Evolutionary conservation across 1,284 basidiomycete genomes (phyloP).

Genomic region (Ceratobasidium sp.): DNA sequence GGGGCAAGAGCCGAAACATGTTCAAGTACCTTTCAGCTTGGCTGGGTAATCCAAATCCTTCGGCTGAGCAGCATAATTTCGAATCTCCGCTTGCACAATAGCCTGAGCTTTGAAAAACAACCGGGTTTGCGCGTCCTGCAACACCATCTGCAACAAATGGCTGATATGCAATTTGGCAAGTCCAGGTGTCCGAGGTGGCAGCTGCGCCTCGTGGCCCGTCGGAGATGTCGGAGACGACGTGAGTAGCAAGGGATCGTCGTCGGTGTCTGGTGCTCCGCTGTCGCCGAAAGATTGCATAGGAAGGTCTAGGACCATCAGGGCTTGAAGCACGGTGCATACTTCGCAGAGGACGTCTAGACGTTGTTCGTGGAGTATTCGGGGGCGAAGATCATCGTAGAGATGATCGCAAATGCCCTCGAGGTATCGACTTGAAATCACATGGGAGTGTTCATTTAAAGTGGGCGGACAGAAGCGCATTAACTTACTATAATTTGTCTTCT

Average conservation of each 20-base stretch:
- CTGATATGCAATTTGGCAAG: slow-evolving; percentile 71
- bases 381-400: slow-evolving; percentile 92
- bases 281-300: slow-evolving; percentile 45
- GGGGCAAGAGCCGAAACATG: neutral
- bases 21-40: slow-evolving; percentile 71
- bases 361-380: slow-evolving; percentile 91
- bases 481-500: slow-evolving; percentile 86
- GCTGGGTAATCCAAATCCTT: slow-evolving; percentile 89
- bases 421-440: slow-evolving; percentile 71
- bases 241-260: slow-evolving; percentile 49
- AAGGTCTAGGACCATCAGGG: slow-evolving; percentile 88
- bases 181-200: slow-evolving; percentile 54
- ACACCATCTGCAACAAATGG: slow-evolving; percentile 85
- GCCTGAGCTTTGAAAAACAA: slow-evolving; percentile 95
- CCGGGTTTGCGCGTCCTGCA: slow-evolving; percentile 94
- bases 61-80: slow-evolving; percentile 80
- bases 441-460: slow-evolving; percentile 7
- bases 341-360: slow-evolving; percentile 88
- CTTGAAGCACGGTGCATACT: slow-evolving; percentile 93
- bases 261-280: slow-evolving; percentile 50
- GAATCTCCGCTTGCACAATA: slow-evolving; percentile 87
- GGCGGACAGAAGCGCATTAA: slow-evolving; percentile 50
- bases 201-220: slow-evolving; percentile 29
- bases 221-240: slow-evolving; percentile 45
- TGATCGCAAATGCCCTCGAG: slow-evolving; percentile 92